phyloP scores from a whole-genome alignment of 352 stramenopile species.

The Pythium aristosporum region DNA sequence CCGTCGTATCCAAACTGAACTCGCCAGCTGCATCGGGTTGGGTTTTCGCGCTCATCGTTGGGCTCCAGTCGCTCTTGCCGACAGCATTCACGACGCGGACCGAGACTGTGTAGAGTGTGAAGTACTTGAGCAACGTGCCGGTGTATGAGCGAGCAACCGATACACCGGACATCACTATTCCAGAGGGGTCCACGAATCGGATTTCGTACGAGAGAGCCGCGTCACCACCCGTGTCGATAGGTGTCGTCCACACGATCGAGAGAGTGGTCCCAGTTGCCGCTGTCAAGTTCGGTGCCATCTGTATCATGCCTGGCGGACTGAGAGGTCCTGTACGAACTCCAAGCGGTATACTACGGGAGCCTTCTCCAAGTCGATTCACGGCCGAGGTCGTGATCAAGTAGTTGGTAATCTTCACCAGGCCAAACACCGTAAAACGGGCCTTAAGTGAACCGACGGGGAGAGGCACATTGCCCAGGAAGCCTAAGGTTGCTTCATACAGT shows the following conservation, averaged over 20 bases:
- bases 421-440: conserved; percentile 31
- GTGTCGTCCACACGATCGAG: conserved; percentile 33
- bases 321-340: conserved; percentile 32
- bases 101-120: conserved; percentile 35
- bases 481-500: conserved; percentile 39
- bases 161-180: not conserved
- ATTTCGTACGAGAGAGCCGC: conserved; percentile 24
- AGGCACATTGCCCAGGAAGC: conserved; percentile 24
- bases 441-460: not conserved
- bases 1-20: conserved; percentile 39
- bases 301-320: conserved; percentile 38
- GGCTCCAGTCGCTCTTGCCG: conserved; percentile 38
- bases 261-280: conserved; percentile 38
- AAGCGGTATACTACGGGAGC: conserved; percentile 24
- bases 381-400: conserved; percentile 45
- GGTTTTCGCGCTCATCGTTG: conserved; percentile 26
- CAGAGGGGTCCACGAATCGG: conserved; percentile 13
- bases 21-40: conserved; percentile 50
- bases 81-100: conserved; percentile 39
- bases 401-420: conserved; percentile 28
- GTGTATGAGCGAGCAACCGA: conserved; percentile 13
- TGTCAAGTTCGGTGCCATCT: conserved; percentile 27
- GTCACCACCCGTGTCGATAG: conserved; percentile 50
- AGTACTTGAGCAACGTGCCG: conserved; percentile 31
- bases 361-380: conserved; percentile 40